Conservation (phyloP, 2,329 filamentous ascomycete genomes). For the Penicillium sp. region DNA sequence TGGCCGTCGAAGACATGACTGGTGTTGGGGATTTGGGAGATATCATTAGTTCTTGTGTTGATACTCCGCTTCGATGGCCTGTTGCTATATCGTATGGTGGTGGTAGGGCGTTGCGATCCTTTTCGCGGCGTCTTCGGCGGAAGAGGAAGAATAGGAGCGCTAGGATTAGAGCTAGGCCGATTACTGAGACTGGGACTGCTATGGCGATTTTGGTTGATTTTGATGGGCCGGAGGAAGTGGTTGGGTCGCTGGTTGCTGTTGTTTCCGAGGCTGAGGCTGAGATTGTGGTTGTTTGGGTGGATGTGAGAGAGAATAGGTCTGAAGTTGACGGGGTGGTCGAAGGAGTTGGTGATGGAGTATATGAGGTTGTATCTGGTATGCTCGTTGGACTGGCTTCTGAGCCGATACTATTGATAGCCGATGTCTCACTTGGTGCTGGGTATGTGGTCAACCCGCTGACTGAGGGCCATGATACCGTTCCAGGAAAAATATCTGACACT, state of each 20-base stretch:
- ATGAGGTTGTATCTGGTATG: neutral
- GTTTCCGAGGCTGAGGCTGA: neutral
- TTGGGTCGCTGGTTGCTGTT: neutral
- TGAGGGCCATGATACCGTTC: neutral
- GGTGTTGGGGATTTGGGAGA: neutral
- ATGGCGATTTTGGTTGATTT: constrained; percentile 31
- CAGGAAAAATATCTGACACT: neutral
- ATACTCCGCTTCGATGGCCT: constrained; percentile 7
- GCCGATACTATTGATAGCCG: neutral
- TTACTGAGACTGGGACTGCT: constrained; percentile 32
- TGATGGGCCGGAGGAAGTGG: constrained; percentile 10
- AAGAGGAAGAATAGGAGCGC: constrained; percentile 27
- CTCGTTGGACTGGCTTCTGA: neutral
- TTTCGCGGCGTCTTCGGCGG: constrained; percentile 19
- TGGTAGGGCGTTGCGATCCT: constrained; percentile 1
- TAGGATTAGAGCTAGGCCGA: constrained; percentile 26
- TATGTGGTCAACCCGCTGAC: neutral
- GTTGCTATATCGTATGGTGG: constrained; percentile 10
- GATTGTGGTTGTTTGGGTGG: neutral
- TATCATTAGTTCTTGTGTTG: constrained; percentile 14
- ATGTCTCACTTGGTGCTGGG: neutral
- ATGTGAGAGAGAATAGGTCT: neutral
- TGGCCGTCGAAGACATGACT: neutral
- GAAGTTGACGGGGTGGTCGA: neutral
- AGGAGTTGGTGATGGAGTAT: neutral